These are phyloP conservation scores for Yamadazyma friedrichii DNA, from an alignment of 1,139 yeast species.

Conservation along the genomic window DNA sequence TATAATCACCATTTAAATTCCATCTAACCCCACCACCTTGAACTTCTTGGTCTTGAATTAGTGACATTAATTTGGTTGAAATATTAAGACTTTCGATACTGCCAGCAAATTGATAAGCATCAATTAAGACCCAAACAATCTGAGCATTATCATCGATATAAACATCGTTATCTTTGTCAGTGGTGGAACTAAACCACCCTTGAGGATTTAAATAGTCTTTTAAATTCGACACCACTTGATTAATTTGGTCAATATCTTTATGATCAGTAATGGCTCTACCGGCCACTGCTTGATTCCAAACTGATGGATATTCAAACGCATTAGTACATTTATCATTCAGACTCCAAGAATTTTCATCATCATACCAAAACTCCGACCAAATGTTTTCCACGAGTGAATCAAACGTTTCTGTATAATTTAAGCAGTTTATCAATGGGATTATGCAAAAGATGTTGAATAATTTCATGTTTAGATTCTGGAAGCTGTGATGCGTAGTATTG, in stretches of 20 bases:
- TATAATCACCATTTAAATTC: constrained; percentile 23
- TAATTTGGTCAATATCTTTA: constrained; percentile 13
- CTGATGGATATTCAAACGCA: constrained; percentile 16
- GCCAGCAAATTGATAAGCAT: constrained; percentile 21
- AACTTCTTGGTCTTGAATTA: constrained; percentile 18
- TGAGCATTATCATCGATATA: constrained; percentile 38
- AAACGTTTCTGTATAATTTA: constrained; percentile 5
- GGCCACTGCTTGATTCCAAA: constrained; percentile 28
- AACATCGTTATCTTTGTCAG: constrained; percentile 26
- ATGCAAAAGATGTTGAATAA: no score
- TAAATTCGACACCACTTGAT: constrained; percentile 11
- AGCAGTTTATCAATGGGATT: background rate
- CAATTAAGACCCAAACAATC: constrained; percentile 29
- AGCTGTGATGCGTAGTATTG: no score
- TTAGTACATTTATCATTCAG: constrained; percentile 13
- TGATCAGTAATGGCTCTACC: constrained; percentile 18
- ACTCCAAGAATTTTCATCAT: constrained; percentile 12
- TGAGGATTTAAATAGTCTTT: constrained; percentile 14
- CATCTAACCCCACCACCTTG: constrained; percentile 33
- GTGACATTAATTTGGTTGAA: constrained; percentile 16
- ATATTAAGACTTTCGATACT: constrained; percentile 15
- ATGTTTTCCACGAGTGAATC: constrained; percentile 6
- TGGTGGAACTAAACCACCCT: constrained; percentile 31
- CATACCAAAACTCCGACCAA: constrained; percentile 19
- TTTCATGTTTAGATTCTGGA: no score